Evolutionary conservation across 495 filamentous ascomycete species (phyloP).

Genomic region (Xylaria palmicola): DNA sequence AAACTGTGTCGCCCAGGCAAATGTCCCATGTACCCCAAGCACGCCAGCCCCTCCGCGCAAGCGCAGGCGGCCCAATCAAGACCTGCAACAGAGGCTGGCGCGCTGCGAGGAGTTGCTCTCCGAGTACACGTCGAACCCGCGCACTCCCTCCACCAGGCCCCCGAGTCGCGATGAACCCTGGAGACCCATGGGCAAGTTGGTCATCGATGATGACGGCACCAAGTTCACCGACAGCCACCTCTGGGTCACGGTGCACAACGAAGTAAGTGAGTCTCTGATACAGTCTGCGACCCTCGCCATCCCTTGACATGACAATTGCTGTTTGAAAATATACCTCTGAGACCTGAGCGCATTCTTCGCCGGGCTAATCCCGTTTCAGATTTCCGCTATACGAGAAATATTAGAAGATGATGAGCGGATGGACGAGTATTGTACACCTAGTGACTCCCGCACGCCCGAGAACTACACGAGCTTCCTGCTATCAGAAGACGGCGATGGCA

Average conservation of each 20-base stretch:
- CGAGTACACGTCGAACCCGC: conserved; percentile 44
- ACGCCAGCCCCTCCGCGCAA: conserved; percentile 50
- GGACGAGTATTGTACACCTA: conserved; percentile 30
- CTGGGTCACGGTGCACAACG: conserved; percentile 40
- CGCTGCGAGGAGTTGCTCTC: conserved; percentile 49
- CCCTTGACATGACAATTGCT: neutral
- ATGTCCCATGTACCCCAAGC: conserved; percentile 46
- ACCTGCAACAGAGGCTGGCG: conserved; percentile 47
- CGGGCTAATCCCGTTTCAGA: conserved; percentile 25
- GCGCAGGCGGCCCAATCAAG: conserved; percentile 47
- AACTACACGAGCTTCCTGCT: conserved; percentile 41
- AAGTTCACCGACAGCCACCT: conserved; percentile 48
- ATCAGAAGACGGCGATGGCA: conserved; percentile 28
- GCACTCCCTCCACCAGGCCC: conserved; percentile 20
- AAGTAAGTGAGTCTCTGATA: conserved; percentile 38
- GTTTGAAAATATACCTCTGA: neutral
- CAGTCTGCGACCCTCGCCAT: neutral
- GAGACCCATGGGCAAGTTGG: conserved; percentile 42
- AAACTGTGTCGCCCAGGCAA: conserved; percentile 35
- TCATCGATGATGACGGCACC: conserved; percentile 43
- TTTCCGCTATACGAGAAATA: conserved; percentile 49
- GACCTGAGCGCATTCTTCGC: neutral
- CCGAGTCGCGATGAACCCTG: conserved; percentile 33
- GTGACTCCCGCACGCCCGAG: conserved; percentile 33
- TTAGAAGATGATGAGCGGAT: conserved; percentile 39